Evolutionary conservation across 495 filamentous ascomycete species (phyloP), one percentile per base, ranked within the genome.

Genomic region (Poronia punctata): DNA sequence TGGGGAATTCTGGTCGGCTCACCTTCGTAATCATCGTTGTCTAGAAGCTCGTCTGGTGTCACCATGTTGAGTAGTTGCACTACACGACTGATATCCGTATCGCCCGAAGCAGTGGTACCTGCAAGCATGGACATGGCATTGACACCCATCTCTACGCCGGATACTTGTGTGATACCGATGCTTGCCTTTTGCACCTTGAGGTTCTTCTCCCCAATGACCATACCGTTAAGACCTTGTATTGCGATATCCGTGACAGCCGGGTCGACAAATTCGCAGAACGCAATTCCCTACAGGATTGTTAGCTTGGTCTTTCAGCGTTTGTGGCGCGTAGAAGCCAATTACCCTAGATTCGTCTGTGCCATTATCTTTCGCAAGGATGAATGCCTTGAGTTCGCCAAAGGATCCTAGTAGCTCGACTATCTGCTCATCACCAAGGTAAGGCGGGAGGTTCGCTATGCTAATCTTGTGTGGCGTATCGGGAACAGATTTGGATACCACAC

Each of bases 61-160:
- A 97, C 89, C 92, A 97, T 97, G 65, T 99, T 99, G 50, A 97
- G 68, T 30, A 99, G 66, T 63, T 94, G 87, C 44, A 99, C 54
- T 10, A 99, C 89, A 30, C 88, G 76, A 40, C 81, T 78, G 30
- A 77, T 77, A 43, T 89, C 85, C 25, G 83, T 58, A 44, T 88
- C 82, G 29, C 73, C 71, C 22, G 83, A 84, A 17, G 52, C 52
- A 6, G 85, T 90, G 24, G 90, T 95, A 30, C 89, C 88, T 22
- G 92, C 92, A 55, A 99, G 88, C 86, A 97, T 89, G 20, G 88
- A 92, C 87, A 99, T 97, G 46, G 90, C 93, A 48, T 94, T 95
- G 45, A 97, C 89, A 18, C 89, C 82, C 82, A 95, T 90, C 51
- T 97, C 92, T 12, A 92, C 70, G 29, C 88, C 86, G 35, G 85